Evolutionary conservation across 2,329 filamentous ascomycete genomes (phyloP).

Genomic region (Claviceps arundinis): DNA sequence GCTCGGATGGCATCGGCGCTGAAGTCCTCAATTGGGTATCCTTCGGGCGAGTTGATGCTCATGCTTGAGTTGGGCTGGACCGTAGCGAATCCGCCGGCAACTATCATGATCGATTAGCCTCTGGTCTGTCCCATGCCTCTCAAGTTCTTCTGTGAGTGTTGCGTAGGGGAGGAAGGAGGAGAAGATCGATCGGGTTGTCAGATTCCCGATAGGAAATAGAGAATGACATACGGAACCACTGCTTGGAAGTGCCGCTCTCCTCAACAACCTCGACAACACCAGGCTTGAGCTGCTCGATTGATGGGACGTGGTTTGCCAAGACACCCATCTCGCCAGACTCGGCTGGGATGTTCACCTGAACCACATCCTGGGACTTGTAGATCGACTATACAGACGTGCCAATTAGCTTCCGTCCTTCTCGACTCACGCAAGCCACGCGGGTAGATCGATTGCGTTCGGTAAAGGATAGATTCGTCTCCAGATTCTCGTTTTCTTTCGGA

Average conservation of each 20-base stretch:
- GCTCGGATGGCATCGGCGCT: constrained; percentile 77
- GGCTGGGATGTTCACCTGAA: constrained; percentile 98
- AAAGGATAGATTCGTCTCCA: constrained; percentile 1
- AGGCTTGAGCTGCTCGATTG: constrained; percentile 97
- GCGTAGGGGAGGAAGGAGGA: no score
- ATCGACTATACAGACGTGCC: constrained; percentile 45
- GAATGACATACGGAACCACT: constrained; percentile 81
- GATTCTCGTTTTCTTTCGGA: constrained; percentile 9
- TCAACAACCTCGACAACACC: constrained; percentile 91
- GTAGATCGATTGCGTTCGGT: constrained; percentile 16
- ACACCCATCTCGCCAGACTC: constrained; percentile 99
- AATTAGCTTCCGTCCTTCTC: constrained; percentile 29
- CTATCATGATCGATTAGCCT: constrained; percentile 30
- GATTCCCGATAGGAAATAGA: not conserved
- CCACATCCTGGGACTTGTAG: constrained; percentile 55
- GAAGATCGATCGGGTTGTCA: not conserved
- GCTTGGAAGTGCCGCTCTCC: constrained; percentile 80
- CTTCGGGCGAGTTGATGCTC: constrained; percentile 98
- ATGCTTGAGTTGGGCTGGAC: constrained; percentile 89
- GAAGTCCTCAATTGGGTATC: constrained; percentile 89
- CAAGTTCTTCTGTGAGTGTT: not conserved
- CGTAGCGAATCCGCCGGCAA: constrained; percentile 92
- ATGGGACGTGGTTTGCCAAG: constrained; percentile 95
- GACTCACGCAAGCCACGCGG: constrained; percentile 8
- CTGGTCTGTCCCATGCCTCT: not conserved